Evolutionary conservation across 768 basidiomycete genomes (phyloP), one percentile per base, ranked within the genome.

Genomic region (Cystobasidiopsis lactophilus): DNA sequence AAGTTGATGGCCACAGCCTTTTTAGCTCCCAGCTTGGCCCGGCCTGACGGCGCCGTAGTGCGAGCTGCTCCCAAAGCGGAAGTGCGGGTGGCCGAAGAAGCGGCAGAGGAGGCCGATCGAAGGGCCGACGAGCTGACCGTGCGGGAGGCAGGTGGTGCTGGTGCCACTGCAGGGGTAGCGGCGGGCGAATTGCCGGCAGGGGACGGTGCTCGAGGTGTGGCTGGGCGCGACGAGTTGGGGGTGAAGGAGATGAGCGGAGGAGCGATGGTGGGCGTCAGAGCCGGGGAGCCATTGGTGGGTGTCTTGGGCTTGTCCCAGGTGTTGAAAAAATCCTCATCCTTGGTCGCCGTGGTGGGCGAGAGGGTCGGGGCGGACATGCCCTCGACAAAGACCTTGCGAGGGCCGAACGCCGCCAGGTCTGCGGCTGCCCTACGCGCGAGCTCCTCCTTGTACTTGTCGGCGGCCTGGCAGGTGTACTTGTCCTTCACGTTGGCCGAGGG

Each of bases 311-410:
- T 91, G 57, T 89, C 86, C 89, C 91, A 96, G 26, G 84, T 82
- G 44, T 84, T 78, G 69, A 95, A 98, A 68, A 98, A 98, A 65
- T 95, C 89, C 9, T 93, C 89, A 50, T 85, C 85, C 40, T 73
- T 71, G 55, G 65, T 64, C 51, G 68, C 70, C 3, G 58, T 53
- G 14, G 55, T 29, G 0, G 73, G 64, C 9, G 71, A 40, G 3
- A 69, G 56, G 40, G 69, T 60, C 5, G 67, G 51, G 2, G 69
- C 64, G 23, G 77, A 79, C 51, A 77, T 69, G n/a, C 86, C 88
- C 24, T 93, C 89, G n/a, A 89, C 73, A 47, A 56, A 45, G n/a
- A 57, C 56, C 14, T 29, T 39, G 2, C 53, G 50, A 13, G 49
- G 19, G n/a, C 63, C 63, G 33, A 31, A 63, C 11, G 38, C 19